phyloP scores from a whole-genome alignment of 2,329 filamentous ascomycete genomes.

The Magnaporthiopsis incrustans region DNA sequence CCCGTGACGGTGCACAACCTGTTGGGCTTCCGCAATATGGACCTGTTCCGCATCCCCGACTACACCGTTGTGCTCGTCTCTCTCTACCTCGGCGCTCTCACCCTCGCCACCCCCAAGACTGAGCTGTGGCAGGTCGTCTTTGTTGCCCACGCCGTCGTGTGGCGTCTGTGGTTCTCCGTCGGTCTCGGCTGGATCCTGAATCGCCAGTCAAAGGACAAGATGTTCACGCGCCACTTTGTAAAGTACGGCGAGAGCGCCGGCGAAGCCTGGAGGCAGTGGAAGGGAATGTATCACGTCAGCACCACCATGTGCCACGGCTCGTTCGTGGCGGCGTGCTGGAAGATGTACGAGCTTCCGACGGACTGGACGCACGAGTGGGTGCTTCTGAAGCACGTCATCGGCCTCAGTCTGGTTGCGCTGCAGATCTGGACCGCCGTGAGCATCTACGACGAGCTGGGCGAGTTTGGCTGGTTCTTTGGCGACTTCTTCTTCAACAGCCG shows the following conservation, averaged over 20 bases:
- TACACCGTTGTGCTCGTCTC: slow-evolving; percentile 70
- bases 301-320: slow-evolving; percentile 84
- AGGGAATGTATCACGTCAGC: slow-evolving; percentile 87
- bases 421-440: slow-evolving; percentile 90
- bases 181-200: slow-evolving; percentile 82
- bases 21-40: slow-evolving; percentile 74
- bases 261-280: slow-evolving; percentile 98
- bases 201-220: slow-evolving; percentile 80
- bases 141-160: slow-evolving; percentile 68
- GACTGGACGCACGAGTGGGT: slow-evolving; percentile 86
- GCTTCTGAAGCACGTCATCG: slow-evolving; percentile 79
- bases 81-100: slow-evolving; percentile 65
- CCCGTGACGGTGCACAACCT: slow-evolving; percentile 74
- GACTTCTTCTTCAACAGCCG: slow-evolving; percentile 95
- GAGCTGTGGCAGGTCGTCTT: slow-evolving; percentile 70
- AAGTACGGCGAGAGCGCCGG: slow-evolving; percentile 87
- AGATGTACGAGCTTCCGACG: slow-evolving; percentile 82
- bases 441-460: slow-evolving; percentile 90
- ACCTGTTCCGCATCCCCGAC: slow-evolving; percentile 82
- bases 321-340: slow-evolving; percentile 88
- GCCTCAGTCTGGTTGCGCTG: slow-evolving; percentile 69
- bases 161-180: slow-evolving; percentile 87
- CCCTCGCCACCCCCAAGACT: slow-evolving; percentile 70
- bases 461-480: slow-evolving; percentile 98
- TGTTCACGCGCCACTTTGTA: slow-evolving; percentile 95